phyloP scores from a whole-genome alignment of 208 protist species.

The Trypanosoma melophagium region DNA sequence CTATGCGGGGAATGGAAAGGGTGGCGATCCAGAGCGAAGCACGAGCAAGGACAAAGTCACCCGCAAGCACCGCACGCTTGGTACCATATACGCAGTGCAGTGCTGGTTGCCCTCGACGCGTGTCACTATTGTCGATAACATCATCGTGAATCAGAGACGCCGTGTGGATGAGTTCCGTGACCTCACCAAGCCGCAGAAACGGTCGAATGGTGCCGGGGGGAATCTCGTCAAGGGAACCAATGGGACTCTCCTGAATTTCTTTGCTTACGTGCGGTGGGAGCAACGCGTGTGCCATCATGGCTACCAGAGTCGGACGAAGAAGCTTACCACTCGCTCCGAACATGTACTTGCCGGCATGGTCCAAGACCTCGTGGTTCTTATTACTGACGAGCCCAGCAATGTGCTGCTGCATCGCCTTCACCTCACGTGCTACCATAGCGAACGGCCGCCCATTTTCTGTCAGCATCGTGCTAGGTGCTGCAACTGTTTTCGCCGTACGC shows the following conservation, averaged over 20 bases:
- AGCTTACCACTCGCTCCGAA: constrained; percentile 68
- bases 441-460: constrained; percentile 60
- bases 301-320: constrained; percentile 78
- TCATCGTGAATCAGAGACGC: constrained; percentile 96
- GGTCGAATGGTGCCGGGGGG: constrained; percentile 58
- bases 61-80: constrained; percentile 90
- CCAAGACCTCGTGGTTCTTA: constrained; percentile 70
- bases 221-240: constrained; percentile 67
- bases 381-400: constrained; percentile 62
- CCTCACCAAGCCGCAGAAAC: constrained; percentile 88
- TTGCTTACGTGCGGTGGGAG: constrained; percentile 51
- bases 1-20: constrained; percentile 86
- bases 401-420: constrained; percentile 60
- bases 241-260: constrained; percentile 31
- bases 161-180: constrained; percentile 96
- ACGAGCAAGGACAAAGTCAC: constrained; percentile 93
- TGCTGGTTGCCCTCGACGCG: constrained; percentile 81
- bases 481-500: background rate
- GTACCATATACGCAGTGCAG: constrained; percentile 85
- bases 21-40: constrained; percentile 86
- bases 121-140: constrained; percentile 93
- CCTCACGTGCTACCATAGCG: constrained; percentile 60
- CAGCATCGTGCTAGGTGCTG: constrained; percentile 6
- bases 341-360: constrained; percentile 78
- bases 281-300: constrained; percentile 74